A percentile compares a stretch with the other conserved stretches of the same genome.
phyloP scores from a whole-genome alignment of 208 protist genomes.

The Baffinella frigidus region DNA sequence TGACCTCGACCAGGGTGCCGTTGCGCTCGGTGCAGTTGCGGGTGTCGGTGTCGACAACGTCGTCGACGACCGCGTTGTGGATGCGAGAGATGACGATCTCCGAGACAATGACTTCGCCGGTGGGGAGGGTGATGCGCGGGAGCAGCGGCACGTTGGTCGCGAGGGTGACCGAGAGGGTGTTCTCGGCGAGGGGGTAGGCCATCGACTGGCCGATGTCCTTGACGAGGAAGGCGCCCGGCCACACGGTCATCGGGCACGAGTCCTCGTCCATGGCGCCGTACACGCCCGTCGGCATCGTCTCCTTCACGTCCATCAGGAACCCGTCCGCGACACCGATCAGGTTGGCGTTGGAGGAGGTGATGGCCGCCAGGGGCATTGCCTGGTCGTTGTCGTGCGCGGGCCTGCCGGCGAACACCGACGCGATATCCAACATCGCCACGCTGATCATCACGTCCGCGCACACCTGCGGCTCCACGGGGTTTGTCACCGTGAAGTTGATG shows the following conservation, averaged over 20 bases:
- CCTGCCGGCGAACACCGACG: background rate
- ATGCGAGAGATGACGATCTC: background rate
- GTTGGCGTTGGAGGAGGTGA: too few relatives aligned
- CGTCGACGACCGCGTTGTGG: background rate
- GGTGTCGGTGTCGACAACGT: background rate
- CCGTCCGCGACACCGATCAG: background rate
- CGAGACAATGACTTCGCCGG: background rate
- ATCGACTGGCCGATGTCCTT: slow-evolving; percentile 5
- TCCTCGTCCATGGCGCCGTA: background rate
- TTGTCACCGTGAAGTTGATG: background rate
- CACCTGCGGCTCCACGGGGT: slow-evolving; percentile 13
- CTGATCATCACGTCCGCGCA: background rate
- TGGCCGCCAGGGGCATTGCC: background rate
- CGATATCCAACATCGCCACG: background rate
- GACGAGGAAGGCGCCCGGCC: slow-evolving; percentile 6
- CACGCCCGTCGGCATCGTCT: background rate
- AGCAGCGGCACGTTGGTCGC: slow-evolving; percentile 8
- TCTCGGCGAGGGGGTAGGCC: background rate
- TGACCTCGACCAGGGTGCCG: background rate
- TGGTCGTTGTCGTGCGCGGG: background rate
- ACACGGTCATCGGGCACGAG: slow-evolving; percentile 32
- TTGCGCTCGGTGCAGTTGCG: too few relatives aligned
- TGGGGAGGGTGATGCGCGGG: background rate
- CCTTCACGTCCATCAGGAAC: background rate
- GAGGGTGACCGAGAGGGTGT: slow-evolving; percentile 10